These are phyloP conservation scores for Termitomyces sp. DNA, from an alignment of 768 basidiomycete genomes.

Conservation along the genomic window DNA sequence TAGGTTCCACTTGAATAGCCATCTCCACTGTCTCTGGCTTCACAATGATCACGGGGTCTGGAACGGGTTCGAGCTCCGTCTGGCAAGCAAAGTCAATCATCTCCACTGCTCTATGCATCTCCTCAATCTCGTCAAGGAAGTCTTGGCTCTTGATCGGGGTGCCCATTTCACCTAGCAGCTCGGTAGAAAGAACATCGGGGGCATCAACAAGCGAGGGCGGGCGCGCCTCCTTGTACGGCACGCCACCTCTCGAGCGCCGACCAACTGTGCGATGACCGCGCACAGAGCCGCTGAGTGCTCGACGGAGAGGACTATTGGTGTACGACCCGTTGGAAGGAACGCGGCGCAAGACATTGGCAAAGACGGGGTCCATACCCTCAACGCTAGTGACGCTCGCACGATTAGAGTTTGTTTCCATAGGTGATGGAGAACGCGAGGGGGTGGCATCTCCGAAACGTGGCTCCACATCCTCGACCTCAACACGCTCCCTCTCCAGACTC, in stretches of 20 bases:
- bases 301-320: slow-evolving; percentile 56
- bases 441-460: slow-evolving; percentile 7
- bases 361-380: slow-evolving; percentile 85
- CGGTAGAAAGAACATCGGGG: slow-evolving; percentile 67
- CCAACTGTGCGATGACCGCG: slow-evolving; percentile 41
- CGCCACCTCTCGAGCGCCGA: slow-evolving; percentile 59
- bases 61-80: slow-evolving; percentile 42
- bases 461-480: slow-evolving; percentile 19
- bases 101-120: slow-evolving; percentile 35
- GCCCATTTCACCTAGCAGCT: slow-evolving; percentile 44
- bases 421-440: slow-evolving; percentile 32
- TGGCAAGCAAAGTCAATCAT: slow-evolving; percentile 63
- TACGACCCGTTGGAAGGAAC: slow-evolving; percentile 42
- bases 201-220: slow-evolving; percentile 68
- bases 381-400: slow-evolving; percentile 70
- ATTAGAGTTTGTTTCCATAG: slow-evolving; percentile 42
- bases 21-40: slow-evolving; percentile 29
- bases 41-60: slow-evolving; percentile 22
- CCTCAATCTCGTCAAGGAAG: slow-evolving; percentile 32
- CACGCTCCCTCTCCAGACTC: slow-evolving; percentile 17
- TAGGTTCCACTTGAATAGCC: slow-evolving; percentile 34
- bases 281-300: slow-evolving; percentile 44
- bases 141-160: slow-evolving; percentile 35
- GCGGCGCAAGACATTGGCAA: slow-evolving; percentile 73
- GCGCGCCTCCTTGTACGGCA: slow-evolving; percentile 63